Evolutionary conservation across 2,329 filamentous ascomycete genomes (phyloP), one percentile per base, ranked within the genome.

Genomic region (Colletotrichum orbiculare): DNA sequence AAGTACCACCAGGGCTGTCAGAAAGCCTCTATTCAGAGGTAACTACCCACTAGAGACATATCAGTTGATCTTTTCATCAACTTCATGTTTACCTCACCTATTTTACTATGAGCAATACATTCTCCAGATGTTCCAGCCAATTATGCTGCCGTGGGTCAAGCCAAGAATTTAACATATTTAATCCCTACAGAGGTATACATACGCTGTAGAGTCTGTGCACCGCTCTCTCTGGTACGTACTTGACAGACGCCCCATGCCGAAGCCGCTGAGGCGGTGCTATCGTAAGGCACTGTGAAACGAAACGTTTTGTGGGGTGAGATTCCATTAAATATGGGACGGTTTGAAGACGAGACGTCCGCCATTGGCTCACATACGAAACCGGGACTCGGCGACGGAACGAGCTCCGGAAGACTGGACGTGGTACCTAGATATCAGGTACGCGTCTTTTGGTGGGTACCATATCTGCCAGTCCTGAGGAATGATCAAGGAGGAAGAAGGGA

Each of bases 351-450:
- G 25, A 25, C 25, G 25, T 38, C 45, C 50, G 38, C n/a, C 39
- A 64, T 64, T 64, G 61, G 57, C 33, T 15, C 34, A 33, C 37
- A 39, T 61, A 61, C 62, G 62, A 61, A 61, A 47, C 57, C 46
- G 39, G 49, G 43, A 25, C 3, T 25, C 25, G 55, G 35, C 35
- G 39, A 35, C 61, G 56, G 61, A 54, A 50, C 15, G 43, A 35
- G 56, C 56, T 60, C 49, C 49, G 56, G 61, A 42, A 13, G 17
- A 11, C 35, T 11, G 46, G 46, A 10, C 39, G 8, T 8, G 11
- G 6, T 15, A 17, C 25, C 2, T 25, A 11, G 15, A 34, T 25
- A 38, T 37, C 37, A 45, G 2, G 17, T 17, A 17, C 17, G 17
- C 25, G 42, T 43, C 15, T 15, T 13, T 15, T 15, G 4, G 42